Percentiles rank a stretch among this genome's conserved stretches.
phyloP scores from a whole-genome alignment of 371 early-diverging fungal genomes.

The Actinomortierella wolfii region DNA sequence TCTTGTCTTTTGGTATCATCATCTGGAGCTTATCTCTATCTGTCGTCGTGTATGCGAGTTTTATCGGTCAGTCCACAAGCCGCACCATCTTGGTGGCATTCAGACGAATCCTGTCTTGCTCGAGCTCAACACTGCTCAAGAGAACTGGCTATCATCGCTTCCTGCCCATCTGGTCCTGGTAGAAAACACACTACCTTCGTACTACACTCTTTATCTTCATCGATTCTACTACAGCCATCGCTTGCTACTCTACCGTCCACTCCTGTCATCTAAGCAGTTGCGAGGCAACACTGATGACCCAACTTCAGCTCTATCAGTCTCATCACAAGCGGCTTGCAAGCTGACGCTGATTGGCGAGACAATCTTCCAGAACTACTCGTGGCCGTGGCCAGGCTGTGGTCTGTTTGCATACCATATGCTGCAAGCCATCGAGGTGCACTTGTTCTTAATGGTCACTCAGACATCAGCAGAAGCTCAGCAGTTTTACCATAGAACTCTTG shows the following conservation, averaged over 20 bases:
- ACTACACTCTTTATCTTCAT: constrained; percentile 44
- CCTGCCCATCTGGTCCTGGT: constrained; percentile 40
- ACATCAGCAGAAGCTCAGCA: constrained; percentile 23
- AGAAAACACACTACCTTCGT: constrained; percentile 31
- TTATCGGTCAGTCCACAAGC: constrained; percentile 26
- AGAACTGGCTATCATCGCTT: constrained; percentile 25
- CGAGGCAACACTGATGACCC: constrained; percentile 28
- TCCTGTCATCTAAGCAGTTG: constrained; percentile 31
- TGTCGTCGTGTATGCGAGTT: constrained; percentile 38
- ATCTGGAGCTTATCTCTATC: constrained; percentile 35
- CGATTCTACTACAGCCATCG: constrained; percentile 44
- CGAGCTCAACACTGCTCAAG: constrained; percentile 19
- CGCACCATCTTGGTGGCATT: constrained; percentile 13
- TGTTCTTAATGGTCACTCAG: constrained; percentile 44
- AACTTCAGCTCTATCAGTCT: constrained; percentile 33
- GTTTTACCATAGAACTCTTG: constrained; percentile 37
- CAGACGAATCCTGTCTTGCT: constrained; percentile 19
- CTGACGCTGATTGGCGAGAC: constrained; percentile 44
- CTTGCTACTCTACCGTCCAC: constrained; percentile 34
- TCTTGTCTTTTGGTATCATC: constrained; percentile 43
- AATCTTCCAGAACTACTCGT: constrained; percentile 44
- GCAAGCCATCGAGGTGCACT: constrained; percentile 42
- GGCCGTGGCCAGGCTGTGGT: constrained; percentile 47
- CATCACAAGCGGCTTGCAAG: constrained; percentile 31
- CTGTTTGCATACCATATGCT: constrained; percentile 48